phyloP scores from a whole-genome alignment of 164 flowering plant species.

The Kingdonia uniflora region DNA sequence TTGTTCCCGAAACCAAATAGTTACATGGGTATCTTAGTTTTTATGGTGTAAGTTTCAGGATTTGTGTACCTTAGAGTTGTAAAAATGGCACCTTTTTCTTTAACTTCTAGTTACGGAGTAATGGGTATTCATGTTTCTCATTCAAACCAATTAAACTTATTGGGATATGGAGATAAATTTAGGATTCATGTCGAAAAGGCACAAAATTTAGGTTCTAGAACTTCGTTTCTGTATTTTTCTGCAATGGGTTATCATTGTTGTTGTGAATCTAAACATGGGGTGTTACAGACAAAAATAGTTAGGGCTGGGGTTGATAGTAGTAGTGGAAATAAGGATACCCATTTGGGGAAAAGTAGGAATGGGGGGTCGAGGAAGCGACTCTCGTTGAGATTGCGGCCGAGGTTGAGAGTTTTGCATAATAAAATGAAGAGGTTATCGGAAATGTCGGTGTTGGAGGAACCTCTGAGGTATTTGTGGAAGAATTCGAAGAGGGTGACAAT shows the following conservation, averaged over 20 bases:
- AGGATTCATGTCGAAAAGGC: constrained; percentile 16
- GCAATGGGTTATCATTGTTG: constrained; percentile 16
- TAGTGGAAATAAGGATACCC: constrained; percentile 19
- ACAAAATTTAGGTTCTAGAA: constrained; percentile 12
- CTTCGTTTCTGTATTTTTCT: constrained; percentile 14
- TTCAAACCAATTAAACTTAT: constrained; percentile 13
- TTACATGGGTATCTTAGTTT: constrained; percentile 6
- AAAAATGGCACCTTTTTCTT: constrained; percentile 31
- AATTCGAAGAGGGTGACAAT: constrained; percentile 40
- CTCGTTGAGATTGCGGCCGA: constrained; percentile 58
- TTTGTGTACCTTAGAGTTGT: constrained; percentile 2
- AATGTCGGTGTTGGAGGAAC: too few species aligned
- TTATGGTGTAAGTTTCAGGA: constrained; percentile 1
- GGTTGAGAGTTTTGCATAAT: constrained; percentile 41
- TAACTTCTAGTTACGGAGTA: constrained; percentile 25
- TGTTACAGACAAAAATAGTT: constrained; percentile 16
- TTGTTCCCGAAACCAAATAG: not conserved
- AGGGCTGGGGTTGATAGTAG: constrained; percentile 17
- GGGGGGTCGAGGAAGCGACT: constrained; percentile 27
- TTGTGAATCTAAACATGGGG: constrained; percentile 20
- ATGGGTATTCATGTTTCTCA: constrained; percentile 14
- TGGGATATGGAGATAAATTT: constrained; percentile 8
- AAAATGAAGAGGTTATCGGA: constrained; percentile 37
- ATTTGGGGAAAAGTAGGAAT: constrained; percentile 17
- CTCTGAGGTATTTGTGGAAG: constrained; percentile 33